A percentile compares a stretch with the other conserved stretches of the same genome.
These are phyloP conservation scores for Cymbidium sinense DNA, from an alignment of 106 monocot species.

Conservation along the genomic window DNA sequence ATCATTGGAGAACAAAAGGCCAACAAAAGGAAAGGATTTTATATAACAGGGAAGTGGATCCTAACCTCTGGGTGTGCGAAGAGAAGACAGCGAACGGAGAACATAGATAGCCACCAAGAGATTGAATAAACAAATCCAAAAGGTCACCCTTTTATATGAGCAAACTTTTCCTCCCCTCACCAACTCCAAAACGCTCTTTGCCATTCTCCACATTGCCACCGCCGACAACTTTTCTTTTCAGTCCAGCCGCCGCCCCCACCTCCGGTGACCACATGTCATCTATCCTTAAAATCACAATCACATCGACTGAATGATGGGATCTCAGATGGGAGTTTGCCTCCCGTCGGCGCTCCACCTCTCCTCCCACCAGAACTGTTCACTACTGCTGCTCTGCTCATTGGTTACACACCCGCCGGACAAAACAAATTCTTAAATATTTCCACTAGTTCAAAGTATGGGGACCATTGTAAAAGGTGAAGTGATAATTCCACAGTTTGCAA, in stretches of 20 bases:
- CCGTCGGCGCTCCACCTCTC: neutral
- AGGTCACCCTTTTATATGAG: conserved; percentile 3
- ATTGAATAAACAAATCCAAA: conserved; percentile 7
- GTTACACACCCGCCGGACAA: neutral
- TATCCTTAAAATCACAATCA: neutral
- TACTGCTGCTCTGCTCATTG: neutral
- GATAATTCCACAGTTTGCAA: no score
- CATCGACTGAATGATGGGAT: neutral
- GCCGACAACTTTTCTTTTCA: neutral
- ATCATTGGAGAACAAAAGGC: neutral
- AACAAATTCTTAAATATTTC: neutral
- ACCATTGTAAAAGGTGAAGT: no score
- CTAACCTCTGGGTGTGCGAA: neutral
- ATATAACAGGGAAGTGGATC: neutral
- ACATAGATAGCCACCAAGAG: conserved; percentile 4
- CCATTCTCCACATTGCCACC: neutral
- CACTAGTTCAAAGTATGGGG: neutral
- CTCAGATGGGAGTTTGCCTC: neutral
- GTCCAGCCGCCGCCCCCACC: neutral
- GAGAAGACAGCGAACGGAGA: neutral
- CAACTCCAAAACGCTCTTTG: conserved; percentile 1
- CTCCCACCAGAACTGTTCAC: neutral
- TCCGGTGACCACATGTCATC: neutral
- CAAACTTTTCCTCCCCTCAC: neutral
- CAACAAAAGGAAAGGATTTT: neutral